Evolutionary conservation across 805 yeast genomes (phyloP), one percentile per base, ranked within the genome.

Genomic region (Vanderwaltozyma tropicalis): DNA sequence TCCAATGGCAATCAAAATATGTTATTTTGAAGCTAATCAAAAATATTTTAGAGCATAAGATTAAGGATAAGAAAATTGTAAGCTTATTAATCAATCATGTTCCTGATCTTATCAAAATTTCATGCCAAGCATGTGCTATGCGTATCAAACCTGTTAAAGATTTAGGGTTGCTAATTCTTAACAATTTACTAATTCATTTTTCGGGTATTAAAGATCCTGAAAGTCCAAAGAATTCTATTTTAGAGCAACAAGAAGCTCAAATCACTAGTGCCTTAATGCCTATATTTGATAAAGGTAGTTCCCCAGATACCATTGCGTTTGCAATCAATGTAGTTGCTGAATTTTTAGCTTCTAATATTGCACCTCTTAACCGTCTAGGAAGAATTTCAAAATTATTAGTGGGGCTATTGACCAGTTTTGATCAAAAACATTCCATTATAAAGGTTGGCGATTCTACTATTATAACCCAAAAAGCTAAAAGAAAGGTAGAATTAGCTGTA

Each of bases 241-340:
- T 89, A 31, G 95, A 84, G 46, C 96, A 88, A 59, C 95, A 83
- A 51, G 96, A 92, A 50, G 97, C 97, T 0, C 96, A 86, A 49
- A 84, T 92, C 9, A 79, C 84, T 9, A 80, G 95, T 41, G 94
- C 97, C 0, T 67, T 89, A 39, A 72, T 86, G 34, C 95, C 96
- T 0, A 85, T 94, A 10, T 89, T 92, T 61, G 71, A 71, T 25
- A 64, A 71, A 3, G 88, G 78, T 15, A 78, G 87, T 40, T 78
- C 80, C 11, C 75, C 94, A 1, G 71, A 72, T 27, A 70, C 86
- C 1, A 87, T 89, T 1, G 73, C 83, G 17, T 73, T 72, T 37
- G 95, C 96, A 0, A 72, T 89, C 26, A 73, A 74, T 29, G 81
- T 87, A 2, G 75, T 83, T 27, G 87, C 95, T 0, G 78, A 77